Conservation (phyloP, 2,329 filamentous ascomycete genomes). For the Trichothecium roseum region DNA sequence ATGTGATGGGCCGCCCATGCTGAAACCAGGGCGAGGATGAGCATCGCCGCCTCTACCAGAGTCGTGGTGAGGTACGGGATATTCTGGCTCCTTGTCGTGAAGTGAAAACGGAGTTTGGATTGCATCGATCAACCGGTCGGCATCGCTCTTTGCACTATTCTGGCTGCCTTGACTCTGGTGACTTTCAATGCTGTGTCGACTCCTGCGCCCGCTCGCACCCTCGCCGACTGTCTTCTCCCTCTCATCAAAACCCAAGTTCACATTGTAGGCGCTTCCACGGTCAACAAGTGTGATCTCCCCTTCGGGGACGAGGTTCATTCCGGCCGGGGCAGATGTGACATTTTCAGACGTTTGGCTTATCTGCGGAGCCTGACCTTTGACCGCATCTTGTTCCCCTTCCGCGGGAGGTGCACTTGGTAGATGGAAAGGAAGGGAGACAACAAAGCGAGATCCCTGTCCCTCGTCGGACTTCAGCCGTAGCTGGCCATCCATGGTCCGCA, state of each 20-base stretch:
- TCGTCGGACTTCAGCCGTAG: conserved; percentile 74
- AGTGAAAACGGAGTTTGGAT: conserved; percentile 50
- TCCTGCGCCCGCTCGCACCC: conserved; percentile 8
- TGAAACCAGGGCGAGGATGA: conserved; percentile 2
- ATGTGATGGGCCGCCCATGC: too few relatives aligned
- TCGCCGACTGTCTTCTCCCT: not conserved
- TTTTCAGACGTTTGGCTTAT: conserved; percentile 3
- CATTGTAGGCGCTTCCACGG: conserved; percentile 20
- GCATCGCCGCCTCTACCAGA: conserved; percentile 9
- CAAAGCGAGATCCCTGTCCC: conserved; percentile 72
- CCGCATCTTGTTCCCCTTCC: conserved; percentile 1
- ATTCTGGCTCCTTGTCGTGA: conserved; percentile 23
- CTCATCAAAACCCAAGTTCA: conserved; percentile 8
- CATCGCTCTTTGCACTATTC: conserved; percentile 48
- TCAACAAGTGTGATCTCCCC: conserved; percentile 55
- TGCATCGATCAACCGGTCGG: conserved; percentile 61
- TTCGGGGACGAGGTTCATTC: conserved; percentile 19
- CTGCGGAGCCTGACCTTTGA: conserved; percentile 1
- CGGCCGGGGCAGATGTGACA: conserved; percentile 11
- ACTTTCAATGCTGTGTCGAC: conserved; percentile 27
- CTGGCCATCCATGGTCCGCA: conserved; percentile 87
- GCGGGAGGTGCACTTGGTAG: conserved; percentile 31
- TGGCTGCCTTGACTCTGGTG: conserved; percentile 21
- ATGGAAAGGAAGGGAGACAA: conserved; percentile 68
- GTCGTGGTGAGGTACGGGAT: conserved; percentile 9